Base-by-base conservation (phyloP, 306 rosid genomes). In the Vicia sativa region DNA sequence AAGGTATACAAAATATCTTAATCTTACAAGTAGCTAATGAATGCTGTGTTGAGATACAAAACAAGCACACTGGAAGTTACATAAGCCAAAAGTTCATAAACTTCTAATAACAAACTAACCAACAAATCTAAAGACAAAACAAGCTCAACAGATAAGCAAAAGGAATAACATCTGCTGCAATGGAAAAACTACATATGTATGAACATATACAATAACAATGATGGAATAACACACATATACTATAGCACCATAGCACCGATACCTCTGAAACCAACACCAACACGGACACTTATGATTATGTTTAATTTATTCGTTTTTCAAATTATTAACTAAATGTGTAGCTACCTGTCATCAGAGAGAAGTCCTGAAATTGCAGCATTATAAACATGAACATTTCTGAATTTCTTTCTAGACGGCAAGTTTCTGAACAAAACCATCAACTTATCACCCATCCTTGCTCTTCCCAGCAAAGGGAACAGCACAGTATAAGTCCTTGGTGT, bases 311-410 rank as follows among this genome's bases (percentile, higher is more conserved):
- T 21, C 23, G 23, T 21, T 21, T 21, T 21, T 21, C 2, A 21
- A 21, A 21, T 21, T 21, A 21, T 21, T 21, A 21, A 52, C 7
- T 23, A 52, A 9, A 52, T 52, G 31, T 19, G 14, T 11, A 11
- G 12, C 29, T 25, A 54, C 60, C 37, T 55, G 39, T 5, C 39
- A 55, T 55, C 19, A 26, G 19, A 67, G 70, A 85, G 46, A 41
- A 93, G 91, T 2, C 97, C 96, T 37, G 89, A 90, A 76, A 86
- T 80, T n/a, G 91, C 82, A 9, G 95, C 85, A 76, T 92, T 90
- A 61, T 87, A 92, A 21, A 90, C 90, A 80, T 72, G 81, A 78
- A 85, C 93, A 80, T 86, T 83, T 67, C 84, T 60, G 71, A 92
- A 85, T 58, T 86, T 90, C 76, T 76, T 79, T 14, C 19, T 80